phyloP scores from a whole-genome alignment of 352 stramenopile species.

The Pythium aristosporum region DNA sequence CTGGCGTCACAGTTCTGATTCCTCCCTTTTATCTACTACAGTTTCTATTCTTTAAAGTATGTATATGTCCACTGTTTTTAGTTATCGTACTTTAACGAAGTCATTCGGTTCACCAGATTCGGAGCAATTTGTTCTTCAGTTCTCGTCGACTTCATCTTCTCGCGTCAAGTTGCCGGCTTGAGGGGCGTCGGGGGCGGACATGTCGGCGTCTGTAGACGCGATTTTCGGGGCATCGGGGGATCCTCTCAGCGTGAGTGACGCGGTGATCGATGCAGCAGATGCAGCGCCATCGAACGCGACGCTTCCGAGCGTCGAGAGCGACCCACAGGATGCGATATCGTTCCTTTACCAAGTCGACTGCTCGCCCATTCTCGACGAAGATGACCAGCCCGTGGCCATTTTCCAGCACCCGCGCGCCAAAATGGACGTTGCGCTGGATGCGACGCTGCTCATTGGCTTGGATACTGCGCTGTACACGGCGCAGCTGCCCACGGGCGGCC shows the following conservation, averaged over 20 bases:
- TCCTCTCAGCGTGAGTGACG: slow-evolving; percentile 8
- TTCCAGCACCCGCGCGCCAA: slow-evolving; percentile 43
- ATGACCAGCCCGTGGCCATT: slow-evolving; percentile 28
- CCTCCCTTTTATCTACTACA: not conserved
- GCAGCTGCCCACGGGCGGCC: not conserved
- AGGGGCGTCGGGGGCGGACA: not conserved
- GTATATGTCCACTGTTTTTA: not conserved
- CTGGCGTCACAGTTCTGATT: not conserved
- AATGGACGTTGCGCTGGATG: slow-evolving; percentile 52
- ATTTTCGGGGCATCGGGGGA: slow-evolving; percentile 8
- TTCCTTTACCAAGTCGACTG: slow-evolving; percentile 32
- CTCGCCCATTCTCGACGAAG: slow-evolving; percentile 23
- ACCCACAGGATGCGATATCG: slow-evolving; percentile 26
- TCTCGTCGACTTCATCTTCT: slow-evolving; percentile 17
- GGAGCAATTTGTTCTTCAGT: slow-evolving; percentile 12
- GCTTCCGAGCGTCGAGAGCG: slow-evolving; percentile 6
- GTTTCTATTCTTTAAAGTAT: not conserved
- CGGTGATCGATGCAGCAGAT: not conserved
- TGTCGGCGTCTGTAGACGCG: slow-evolving; percentile 7
- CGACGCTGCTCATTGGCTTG: slow-evolving; percentile 48
- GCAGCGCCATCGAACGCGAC: not conserved
- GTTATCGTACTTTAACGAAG: slow-evolving; percentile 15
- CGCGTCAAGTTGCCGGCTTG: not conserved
- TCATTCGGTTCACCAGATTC: not conserved
- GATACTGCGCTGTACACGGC: slow-evolving; percentile 37